A percentile compares a stretch with the other conserved stretches of the same genome.
phyloP scores from a whole-genome alignment of 164 flowering plant genomes.

The Umbilicus rupestris region DNA sequence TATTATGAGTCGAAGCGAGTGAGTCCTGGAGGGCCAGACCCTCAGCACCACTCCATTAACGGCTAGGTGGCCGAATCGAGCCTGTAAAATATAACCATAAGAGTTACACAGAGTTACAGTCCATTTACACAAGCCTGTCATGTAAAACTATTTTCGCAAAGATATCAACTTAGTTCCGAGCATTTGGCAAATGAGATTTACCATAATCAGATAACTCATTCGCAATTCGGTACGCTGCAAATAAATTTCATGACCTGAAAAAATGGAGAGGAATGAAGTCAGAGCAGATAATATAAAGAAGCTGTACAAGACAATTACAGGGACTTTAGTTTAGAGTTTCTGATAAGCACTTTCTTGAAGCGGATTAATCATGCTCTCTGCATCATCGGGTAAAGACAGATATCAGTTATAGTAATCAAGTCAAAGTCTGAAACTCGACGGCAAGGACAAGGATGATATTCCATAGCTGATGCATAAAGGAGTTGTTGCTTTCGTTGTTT shows the following conservation, averaged over 20 bases:
- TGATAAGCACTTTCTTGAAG: background rate
- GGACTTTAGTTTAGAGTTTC: background rate
- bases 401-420: background rate
- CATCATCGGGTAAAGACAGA: background rate
- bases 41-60: slow-evolving; percentile 3
- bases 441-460: background rate
- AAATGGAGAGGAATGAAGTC: too few relatives aligned
- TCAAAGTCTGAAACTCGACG: background rate
- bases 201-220: too few relatives aligned
- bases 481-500: background rate
- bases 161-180: too few relatives aligned
- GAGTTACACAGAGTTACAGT: too few relatives aligned
- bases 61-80: background rate
- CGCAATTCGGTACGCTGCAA: too few relatives aligned
- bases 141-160: too few relatives aligned
- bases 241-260: too few relatives aligned
- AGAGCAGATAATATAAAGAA: background rate
- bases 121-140: too few relatives aligned
- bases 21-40: slow-evolving; percentile 6
- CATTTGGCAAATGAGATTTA: too few relatives aligned
- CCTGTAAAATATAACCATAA: too few relatives aligned
- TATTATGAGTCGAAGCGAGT: background rate
- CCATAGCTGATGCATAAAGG: slow-evolving; percentile 4
- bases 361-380: background rate
- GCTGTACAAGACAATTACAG: background rate